Conservation (phyloP, 176 grass and related monocot species). For the Cenchrus americanus region DNA sequence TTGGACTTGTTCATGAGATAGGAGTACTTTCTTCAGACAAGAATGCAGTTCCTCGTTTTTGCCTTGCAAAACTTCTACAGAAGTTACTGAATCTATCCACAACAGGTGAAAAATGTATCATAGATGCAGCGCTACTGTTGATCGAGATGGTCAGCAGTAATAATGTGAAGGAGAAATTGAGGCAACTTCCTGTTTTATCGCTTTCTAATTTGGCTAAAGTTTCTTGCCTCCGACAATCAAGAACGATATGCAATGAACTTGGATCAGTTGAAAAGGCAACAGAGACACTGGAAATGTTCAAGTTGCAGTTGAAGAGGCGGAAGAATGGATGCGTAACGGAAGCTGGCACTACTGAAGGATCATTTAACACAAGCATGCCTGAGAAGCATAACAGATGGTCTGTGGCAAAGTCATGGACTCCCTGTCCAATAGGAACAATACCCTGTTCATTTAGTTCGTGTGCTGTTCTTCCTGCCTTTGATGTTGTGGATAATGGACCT, state of each 20-base stretch:
- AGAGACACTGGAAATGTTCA: slow-evolving; percentile 58
- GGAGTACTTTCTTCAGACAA: slow-evolving; percentile 57
- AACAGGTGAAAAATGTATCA: slow-evolving; percentile 57
- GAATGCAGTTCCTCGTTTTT: slow-evolving; percentile 60
- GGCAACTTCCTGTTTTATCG: slow-evolving; percentile 59
- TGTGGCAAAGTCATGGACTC: slow-evolving; percentile 68
- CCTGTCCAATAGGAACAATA: slow-evolving; percentile 79
- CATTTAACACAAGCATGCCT: slow-evolving; percentile 12
- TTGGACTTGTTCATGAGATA: slow-evolving; percentile 58
- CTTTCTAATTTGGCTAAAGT: slow-evolving; percentile 36
- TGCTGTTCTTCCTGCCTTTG: slow-evolving; percentile 67
- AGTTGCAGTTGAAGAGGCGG: slow-evolving; percentile 40
- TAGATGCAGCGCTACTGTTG: slow-evolving; percentile 63
- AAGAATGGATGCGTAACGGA: slow-evolving; percentile 9
- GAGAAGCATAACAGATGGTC: slow-evolving; percentile 58
- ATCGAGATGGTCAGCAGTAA: slow-evolving; percentile 61
- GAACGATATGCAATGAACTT: slow-evolving; percentile 38
- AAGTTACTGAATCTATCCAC: slow-evolving; percentile 60
- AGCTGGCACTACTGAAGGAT: slow-evolving; percentile 11
- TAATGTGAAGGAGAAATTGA: slow-evolving; percentile 61
- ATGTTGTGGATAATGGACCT: slow-evolving; percentile 14
- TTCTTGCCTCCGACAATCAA: slow-evolving; percentile 23
- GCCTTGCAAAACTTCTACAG: slow-evolving; percentile 60
- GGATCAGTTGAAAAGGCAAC: slow-evolving; percentile 49
- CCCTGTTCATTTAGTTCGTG: slow-evolving; percentile 90